Evolutionary conservation across 345 rosid species (phyloP).

Genomic region (Draba incana): DNA sequence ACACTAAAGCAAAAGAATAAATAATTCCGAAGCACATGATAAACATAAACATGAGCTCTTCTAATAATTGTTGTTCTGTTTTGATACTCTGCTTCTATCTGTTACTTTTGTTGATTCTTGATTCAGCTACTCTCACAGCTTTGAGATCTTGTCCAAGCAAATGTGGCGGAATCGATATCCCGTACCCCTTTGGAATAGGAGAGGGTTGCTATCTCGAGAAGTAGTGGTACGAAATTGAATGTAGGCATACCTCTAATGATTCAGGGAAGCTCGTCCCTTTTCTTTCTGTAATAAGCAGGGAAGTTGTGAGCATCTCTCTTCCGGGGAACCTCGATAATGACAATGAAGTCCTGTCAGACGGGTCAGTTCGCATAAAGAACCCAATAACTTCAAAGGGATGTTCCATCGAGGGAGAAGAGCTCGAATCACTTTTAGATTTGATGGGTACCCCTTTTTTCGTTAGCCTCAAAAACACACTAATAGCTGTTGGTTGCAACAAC

Average conservation of each 20-base stretch:
- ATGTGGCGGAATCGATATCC: slow-evolving; percentile 49
- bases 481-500: no score
- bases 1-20: background rate
- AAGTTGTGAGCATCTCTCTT: slow-evolving; percentile 31
- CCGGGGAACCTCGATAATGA: background rate
- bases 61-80: background rate
- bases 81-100: background rate
- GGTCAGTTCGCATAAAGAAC: background rate
- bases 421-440: no score
- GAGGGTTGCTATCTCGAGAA: slow-evolving; percentile 30
- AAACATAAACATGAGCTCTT: slow-evolving; percentile 12
- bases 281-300: background rate
- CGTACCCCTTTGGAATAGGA: slow-evolving; percentile 48
- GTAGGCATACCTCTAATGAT: background rate
- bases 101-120: background rate
- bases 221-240: slow-evolving; percentile 19
- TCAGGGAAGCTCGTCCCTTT: background rate
- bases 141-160: slow-evolving; percentile 2
- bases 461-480: no score
- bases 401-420: no score
- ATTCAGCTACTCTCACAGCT: background rate
- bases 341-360: background rate
- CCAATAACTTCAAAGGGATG: no score
- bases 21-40: background rate
- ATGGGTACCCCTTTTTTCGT: no score